Evolutionary conservation across 495 filamentous ascomycete species (phyloP), one percentile per base, ranked within the genome.

Genomic region (Cryomyces antarcticus): DNA sequence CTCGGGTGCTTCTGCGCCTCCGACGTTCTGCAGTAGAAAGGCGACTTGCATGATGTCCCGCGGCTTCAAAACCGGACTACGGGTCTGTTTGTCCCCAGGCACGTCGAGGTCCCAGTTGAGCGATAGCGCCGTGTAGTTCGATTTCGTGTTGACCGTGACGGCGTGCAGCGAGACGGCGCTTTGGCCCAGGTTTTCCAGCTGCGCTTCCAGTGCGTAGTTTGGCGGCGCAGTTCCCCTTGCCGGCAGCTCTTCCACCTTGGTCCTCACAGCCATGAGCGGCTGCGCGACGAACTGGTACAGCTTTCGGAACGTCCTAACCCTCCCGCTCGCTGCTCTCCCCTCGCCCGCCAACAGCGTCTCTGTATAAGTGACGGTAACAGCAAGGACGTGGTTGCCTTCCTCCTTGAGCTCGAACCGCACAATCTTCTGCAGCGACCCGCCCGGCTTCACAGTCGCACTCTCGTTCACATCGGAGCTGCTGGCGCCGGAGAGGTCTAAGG

Each of bases 221-320:
- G 41, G 51, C 53, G 62, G 46, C 41, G 49, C 45, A 7, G 46
- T 44, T 31, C 41, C 39, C 39, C 52, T 47, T n/a, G 37, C 37
- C 31, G 65, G 55, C 45, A 93, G 49, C 27, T 71, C 64, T 5
- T 77, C 79, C 0, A 78, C 69, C 55, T 97, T 97, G 0, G 89
- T 95, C 44, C 89, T 65, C 24, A 97, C 87, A 43, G 86, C 81
- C 46, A 97, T 62, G 49, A 82, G 82, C 43, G 78, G 76, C 60
- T 88, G 84, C 39, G 86, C 88, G 24, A 87, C 77, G 54, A 97
- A 97, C 59, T 96, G 92, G 57, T 97, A 97, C 46, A 97, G 61
- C 59, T 97, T 97, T 48, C 88, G 66, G 57, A 96, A 97, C 9
- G 82, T 93, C 46, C 92, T 66, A 27, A 79, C 75, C 34, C 83